These are phyloP conservation scores for Cladophialophora yegresii DNA, from an alignment of 2,329 filamentous ascomycete genomes.

Conservation along the genomic window DNA sequence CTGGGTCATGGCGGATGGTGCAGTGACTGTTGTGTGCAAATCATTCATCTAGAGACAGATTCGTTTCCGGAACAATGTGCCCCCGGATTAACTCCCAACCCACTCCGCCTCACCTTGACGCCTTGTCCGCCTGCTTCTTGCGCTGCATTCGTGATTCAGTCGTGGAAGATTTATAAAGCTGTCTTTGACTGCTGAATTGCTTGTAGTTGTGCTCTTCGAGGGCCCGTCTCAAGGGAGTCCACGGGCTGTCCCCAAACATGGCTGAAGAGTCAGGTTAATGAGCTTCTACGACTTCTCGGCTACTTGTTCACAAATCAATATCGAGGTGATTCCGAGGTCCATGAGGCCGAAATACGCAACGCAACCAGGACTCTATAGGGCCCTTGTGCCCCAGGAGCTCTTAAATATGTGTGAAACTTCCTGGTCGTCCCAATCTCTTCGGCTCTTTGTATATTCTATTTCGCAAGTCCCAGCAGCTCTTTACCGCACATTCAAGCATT, in stretches of 20 bases:
- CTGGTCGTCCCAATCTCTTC: neutral
- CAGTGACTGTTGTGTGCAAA: neutral
- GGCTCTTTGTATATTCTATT: neutral
- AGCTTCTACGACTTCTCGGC: neutral
- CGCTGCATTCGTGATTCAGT: too few species aligned
- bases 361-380: neutral
- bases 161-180: neutral
- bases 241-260: neutral
- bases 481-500: neutral
- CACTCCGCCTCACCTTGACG: neutral
- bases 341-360: neutral
- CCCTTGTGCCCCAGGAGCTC: neutral
- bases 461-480: neutral
- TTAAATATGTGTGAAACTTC: neutral
- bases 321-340: neutral
- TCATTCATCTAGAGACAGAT: neutral
- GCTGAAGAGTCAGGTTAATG: neutral
- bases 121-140: neutral
- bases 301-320: slow-evolving; percentile 5
- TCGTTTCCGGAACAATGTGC: neutral
- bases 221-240: neutral
- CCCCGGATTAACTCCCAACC: neutral
- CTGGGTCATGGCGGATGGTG: neutral
- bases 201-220: neutral
- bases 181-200: neutral